Percentiles rank a stretch among this genome's conserved stretches.
Conservation (phyloP, 306 rosid species). For the Vicia faba region DNA sequence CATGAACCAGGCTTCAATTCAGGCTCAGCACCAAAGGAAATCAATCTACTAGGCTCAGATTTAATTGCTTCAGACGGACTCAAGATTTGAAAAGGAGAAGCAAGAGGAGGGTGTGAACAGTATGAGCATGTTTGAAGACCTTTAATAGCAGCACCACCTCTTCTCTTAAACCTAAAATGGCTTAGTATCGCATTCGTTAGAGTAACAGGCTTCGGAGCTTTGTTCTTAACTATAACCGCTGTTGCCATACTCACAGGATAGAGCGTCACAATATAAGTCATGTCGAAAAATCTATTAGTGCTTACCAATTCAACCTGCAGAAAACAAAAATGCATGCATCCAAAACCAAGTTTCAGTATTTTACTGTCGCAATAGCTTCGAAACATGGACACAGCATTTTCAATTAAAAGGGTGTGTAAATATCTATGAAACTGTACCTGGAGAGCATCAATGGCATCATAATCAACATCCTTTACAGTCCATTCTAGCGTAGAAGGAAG, state of each 20-base stretch:
- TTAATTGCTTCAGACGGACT: constrained; percentile 73
- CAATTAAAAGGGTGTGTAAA: constrained; percentile 33
- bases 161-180: constrained; percentile 70
- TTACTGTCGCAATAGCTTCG: background rate
- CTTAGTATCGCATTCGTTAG: constrained; percentile 73
- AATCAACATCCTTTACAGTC: constrained; percentile 79
- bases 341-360: background rate
- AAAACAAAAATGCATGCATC: background rate
- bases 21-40: constrained; percentile 64
- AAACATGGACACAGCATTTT: background rate
- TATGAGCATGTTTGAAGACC: constrained; percentile 76
- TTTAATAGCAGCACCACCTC: constrained; percentile 74
- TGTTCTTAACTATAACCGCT: constrained; percentile 75
- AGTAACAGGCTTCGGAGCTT: constrained; percentile 58
- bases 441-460: constrained; percentile 87
- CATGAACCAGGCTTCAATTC: constrained; percentile 67
- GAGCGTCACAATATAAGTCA: constrained; percentile 75
- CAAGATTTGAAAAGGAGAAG: constrained; percentile 74
- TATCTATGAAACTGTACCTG: constrained; percentile 61
- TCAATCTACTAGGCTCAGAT: constrained; percentile 53
- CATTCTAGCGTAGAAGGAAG: constrained; percentile 66
- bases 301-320: constrained; percentile 52
- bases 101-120: constrained; percentile 66
- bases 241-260: constrained; percentile 90
- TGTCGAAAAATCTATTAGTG: constrained; percentile 53